Base-by-base conservation (phyloP, 306 rosid species). In the Myrica gale region DNA sequence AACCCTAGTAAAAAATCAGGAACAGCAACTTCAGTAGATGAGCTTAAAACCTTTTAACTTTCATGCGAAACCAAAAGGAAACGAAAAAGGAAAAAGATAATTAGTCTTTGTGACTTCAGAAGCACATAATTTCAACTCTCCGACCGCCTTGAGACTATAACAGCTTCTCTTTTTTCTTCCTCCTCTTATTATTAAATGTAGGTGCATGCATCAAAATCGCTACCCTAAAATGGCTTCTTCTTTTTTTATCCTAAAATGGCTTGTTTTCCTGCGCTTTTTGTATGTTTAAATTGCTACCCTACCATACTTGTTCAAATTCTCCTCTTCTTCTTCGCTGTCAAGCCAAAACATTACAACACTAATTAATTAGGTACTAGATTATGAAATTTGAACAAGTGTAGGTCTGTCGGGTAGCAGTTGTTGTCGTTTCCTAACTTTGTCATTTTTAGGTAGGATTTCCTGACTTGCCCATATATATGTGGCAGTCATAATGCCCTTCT, bases 1-100 rank as follows among this genome's bases (percentile, higher is more conserved):
- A 95, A 83, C 50, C 98, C 98, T 95, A 72, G 13, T 9, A 47
- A 9, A 47, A 32, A 3, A 32, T 32, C 37, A 32, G 37, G 37
- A 32, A 32, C 37, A 32, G 37, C 37, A 2, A 32, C 37, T 32
- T 32, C 37, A 32, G 37, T 32, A 2, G 37, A 32, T 32, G 37
- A 32, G 37, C 37, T 32, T 32, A 32, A 32, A 32, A 32, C 37
- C 37, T 32, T 32, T 32, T 32, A 32, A 32, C 37, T 32, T 32
- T 32, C 37, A 32, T 32, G 37, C 37, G 37, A 32, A 32, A 32
- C 37, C 37, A 32, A 32, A 32, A 32, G 37, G 1, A 26, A 26
- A 1, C n/a, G 32, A 26, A 26, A 32, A 32, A 32, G 37, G 37
- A 32, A 2, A 32, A 32, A 32, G 37, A 32, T 32, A 32, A 32